Evolutionary conservation across 108 stramenopile species (phyloP).

Genomic region (Skeletonema tropicum): DNA sequence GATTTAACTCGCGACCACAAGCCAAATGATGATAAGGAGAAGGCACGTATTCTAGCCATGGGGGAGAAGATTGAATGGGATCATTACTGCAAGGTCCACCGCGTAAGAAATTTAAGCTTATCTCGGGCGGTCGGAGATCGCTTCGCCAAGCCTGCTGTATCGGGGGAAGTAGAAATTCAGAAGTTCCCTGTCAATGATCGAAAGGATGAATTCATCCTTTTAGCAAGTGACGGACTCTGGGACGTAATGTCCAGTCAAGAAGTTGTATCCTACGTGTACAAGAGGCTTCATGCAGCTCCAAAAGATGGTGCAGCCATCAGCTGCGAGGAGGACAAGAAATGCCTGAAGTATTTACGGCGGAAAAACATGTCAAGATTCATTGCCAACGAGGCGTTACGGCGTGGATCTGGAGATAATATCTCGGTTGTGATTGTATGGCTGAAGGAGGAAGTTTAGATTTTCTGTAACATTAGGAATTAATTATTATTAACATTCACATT

Average conservation of each 20-base stretch:
- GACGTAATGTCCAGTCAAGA: slow-evolving; percentile 97
- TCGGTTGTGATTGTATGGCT: slow-evolving; percentile 89
- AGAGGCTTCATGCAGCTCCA: slow-evolving; percentile 48
- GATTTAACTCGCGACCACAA: slow-evolving; percentile 77
- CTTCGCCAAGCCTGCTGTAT: slow-evolving; percentile 74
- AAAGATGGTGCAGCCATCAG: slow-evolving; percentile 44
- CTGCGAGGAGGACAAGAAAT: slow-evolving; percentile 38
- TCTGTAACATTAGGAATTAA: not conserved
- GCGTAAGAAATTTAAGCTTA: slow-evolving; percentile 81
- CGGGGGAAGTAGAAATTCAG: slow-evolving; percentile 72
- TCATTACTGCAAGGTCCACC: slow-evolving; percentile 56
- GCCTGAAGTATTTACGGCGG: slow-evolving; percentile 41
- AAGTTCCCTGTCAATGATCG: slow-evolving; percentile 50
- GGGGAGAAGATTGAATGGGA: slow-evolving; percentile 70
- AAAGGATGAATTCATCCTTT: slow-evolving; percentile 49
- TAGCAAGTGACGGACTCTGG: slow-evolving; percentile 97
- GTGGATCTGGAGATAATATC: slow-evolving; percentile 85
- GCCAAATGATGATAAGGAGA: slow-evolving; percentile 69
- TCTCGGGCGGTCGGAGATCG: slow-evolving; percentile 82
- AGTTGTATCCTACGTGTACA: slow-evolving; percentile 85
- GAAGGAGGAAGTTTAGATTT: slow-evolving; percentile 27
- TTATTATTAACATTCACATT: not conserved
- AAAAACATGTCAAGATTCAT: slow-evolving; percentile 70
- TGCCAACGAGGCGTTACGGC: slow-evolving; percentile 77
- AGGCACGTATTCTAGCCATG: slow-evolving; percentile 57